These are phyloP conservation scores for Elsinoe batatas DNA, from an alignment of 2,329 filamentous ascomycete genomes.

Conservation along the genomic window DNA sequence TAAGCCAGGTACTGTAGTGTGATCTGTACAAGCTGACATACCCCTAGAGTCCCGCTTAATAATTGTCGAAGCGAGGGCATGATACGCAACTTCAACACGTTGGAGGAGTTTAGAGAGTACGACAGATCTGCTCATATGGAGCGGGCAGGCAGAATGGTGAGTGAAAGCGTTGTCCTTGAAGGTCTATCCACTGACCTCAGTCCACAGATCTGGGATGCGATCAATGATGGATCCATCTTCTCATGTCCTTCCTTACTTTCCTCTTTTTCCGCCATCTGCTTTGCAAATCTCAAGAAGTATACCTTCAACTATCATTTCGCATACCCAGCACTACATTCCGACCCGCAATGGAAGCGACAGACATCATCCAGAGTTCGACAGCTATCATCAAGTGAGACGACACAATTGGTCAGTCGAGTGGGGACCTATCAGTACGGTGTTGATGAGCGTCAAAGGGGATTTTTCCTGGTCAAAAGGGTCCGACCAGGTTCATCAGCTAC, in stretches of 20 bases:
- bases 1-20: constrained; percentile 39
- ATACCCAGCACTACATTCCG: constrained; percentile 85
- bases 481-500: constrained; percentile 21
- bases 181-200: constrained; percentile 11
- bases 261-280: constrained; percentile 82
- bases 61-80: constrained; percentile 80
- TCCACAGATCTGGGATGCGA: constrained; percentile 84
- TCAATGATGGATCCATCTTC: constrained; percentile 92
- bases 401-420: constrained; percentile 67
- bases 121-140: constrained; percentile 72
- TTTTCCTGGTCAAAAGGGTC: constrained; percentile 84
- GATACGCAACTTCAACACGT: constrained; percentile 92
- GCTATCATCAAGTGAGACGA: constrained; percentile 61
- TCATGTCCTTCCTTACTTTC: constrained; percentile 84
- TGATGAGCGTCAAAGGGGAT: constrained; percentile 79
- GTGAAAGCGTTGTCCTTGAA: constrained; percentile 17
- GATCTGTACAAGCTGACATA: background rate
- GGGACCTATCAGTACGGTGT: constrained; percentile 79
- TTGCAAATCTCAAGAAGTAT: constrained; percentile 94
- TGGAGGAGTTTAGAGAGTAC: constrained; percentile 80
- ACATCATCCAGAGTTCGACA: constrained; percentile 16
- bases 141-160: constrained; percentile 66
- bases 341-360: constrained; percentile 66
- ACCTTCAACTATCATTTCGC: constrained; percentile 98
- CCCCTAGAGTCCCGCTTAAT: constrained; percentile 52